phyloP scores from a whole-genome alignment of 1,284 basidiomycete species.

The Puccinia horiana region DNA sequence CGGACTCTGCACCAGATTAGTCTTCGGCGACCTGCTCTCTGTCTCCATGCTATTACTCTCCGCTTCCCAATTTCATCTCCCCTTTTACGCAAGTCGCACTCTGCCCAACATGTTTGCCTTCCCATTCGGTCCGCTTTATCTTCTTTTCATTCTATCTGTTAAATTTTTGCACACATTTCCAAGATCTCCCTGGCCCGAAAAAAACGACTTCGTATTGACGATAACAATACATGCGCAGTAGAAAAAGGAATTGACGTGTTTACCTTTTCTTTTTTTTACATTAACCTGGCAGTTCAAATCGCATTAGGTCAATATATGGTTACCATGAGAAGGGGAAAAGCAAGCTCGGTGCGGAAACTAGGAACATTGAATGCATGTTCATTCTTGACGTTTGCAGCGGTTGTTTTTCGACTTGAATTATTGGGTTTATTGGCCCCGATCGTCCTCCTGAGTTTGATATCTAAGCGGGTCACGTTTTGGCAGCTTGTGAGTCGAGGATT shows the following conservation, averaged over 20 bases:
- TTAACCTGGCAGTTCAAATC: conserved; percentile 61
- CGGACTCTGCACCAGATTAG: conserved; percentile 66
- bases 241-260: not conserved
- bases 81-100: conserved; percentile 89
- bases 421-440: conserved; percentile 69
- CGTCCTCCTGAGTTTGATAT: conserved; percentile 65
- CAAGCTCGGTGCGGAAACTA: conserved; percentile 45
- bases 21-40: conserved; percentile 68
- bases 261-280: conserved; percentile 64
- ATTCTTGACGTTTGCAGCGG: conserved; percentile 69
- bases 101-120: conserved; percentile 92
- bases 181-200: not conserved
- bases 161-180: not conserved
- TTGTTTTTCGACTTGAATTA: conserved; percentile 80
- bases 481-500: conserved; percentile 65
- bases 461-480: conserved; percentile 62
- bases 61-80: conserved; percentile 82
- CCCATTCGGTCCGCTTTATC: conserved; percentile 66
- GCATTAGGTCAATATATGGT: conserved; percentile 61
- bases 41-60: conserved; percentile 70
- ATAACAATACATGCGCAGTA: no score
- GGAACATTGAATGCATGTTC: conserved; percentile 54
- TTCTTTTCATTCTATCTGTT: not conserved
- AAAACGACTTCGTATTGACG: not conserved
- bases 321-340: conserved; percentile 51